phyloP scores from a whole-genome alignment of 1,284 basidiomycete genomes.

The Naganishia albida region DNA sequence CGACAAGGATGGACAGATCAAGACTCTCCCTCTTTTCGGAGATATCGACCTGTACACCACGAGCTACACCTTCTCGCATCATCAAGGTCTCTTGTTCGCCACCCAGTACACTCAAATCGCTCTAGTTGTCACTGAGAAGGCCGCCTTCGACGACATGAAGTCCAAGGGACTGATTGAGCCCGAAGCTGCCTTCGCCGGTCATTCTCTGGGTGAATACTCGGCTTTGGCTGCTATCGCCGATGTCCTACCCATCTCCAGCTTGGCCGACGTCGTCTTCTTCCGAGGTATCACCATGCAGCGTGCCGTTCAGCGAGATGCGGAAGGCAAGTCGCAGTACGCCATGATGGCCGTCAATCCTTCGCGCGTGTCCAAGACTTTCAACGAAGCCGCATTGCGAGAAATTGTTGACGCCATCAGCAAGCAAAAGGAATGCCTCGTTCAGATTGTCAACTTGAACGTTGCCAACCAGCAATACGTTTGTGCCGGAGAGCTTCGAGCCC shows the following conservation, averaged over 20 bases:
- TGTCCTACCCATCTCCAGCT: slow-evolving; percentile 89
- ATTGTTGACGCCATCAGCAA: slow-evolving; percentile 87
- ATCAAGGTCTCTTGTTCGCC: slow-evolving; percentile 89
- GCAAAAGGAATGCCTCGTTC: slow-evolving; percentile 75
- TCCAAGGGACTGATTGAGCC: slow-evolving; percentile 90
- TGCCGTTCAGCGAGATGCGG: slow-evolving; percentile 88
- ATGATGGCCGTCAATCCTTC: slow-evolving; percentile 99
- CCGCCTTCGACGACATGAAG: slow-evolving; percentile 97
- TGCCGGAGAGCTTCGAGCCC: slow-evolving; percentile 88
- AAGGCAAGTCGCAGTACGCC: slow-evolving; percentile 92
- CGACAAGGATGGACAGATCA: slow-evolving; percentile 91
- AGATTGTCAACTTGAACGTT: slow-evolving; percentile 98
- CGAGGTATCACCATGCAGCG: slow-evolving; percentile 99
- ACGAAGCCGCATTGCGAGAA: slow-evolving; percentile 83
- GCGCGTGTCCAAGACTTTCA: slow-evolving; percentile 90
- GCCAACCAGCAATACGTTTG: slow-evolving; percentile 82
- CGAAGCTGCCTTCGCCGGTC: slow-evolving; percentile 91
- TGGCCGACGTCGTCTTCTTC: slow-evolving; percentile 98
- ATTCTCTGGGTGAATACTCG: slow-evolving; percentile 97
- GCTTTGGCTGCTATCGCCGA: slow-evolving; percentile 95
- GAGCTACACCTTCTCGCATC: slow-evolving; percentile 96
- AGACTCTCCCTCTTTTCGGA: slow-evolving; percentile 88
- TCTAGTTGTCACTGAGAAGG: slow-evolving; percentile 94
- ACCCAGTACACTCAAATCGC: slow-evolving; percentile 99
- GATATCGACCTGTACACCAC: slow-evolving; percentile 90